Base-by-base conservation (phyloP, 345 rosid genomes). In the Gynandropsis gynandra region DNA sequence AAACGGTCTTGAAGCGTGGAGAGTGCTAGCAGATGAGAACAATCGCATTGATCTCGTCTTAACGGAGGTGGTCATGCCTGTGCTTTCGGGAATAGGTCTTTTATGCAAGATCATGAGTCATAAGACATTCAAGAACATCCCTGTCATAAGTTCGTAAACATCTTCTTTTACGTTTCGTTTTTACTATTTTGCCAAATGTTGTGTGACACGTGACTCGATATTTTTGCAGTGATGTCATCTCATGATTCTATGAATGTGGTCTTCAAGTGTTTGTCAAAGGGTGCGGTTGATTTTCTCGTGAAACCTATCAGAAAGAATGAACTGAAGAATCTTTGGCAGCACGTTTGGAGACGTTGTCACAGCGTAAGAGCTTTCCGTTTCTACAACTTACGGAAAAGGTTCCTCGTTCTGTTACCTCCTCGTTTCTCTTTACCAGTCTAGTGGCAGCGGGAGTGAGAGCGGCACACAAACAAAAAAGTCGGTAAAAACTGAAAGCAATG, bases 301-400 rank as follows among this genome's bases (percentile, higher is more conserved):
- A 82, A 85, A 70, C 95, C 95, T 18, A 73, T 85, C 65, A 75
- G 95, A 67, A 85, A 82, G 76, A 85, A 85, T 55, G 95, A 82
- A 69, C 76, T 85, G 44, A 80, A 80, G 72, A 85, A 80, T 64
- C 82, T 82, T 5, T 85, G 89, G 87, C 89, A 85, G 74, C 89
- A 82, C 66, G 77, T 82, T 72, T 85, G 95, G 89, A 78, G 85
- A 72, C 80, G 80, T 78, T 74, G 83, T 66, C 85, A 78, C 74
- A 80, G 83, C 49, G 89, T 82, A 76, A 78, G 85, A 69, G 27
- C 21, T 40, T 38, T 54, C 15, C 21, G n/a, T 44, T 51, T 41
- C 18, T 21, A 7, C 27, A 19, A 24, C 5, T 2, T 5, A 24
- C 5, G 5, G 10, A 46, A 17, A 36, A 27, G 11, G 12, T n/a